phyloP scores from a whole-genome alignment of 495 filamentous ascomycete genomes.

The Aspergillus egyptiacus region DNA sequence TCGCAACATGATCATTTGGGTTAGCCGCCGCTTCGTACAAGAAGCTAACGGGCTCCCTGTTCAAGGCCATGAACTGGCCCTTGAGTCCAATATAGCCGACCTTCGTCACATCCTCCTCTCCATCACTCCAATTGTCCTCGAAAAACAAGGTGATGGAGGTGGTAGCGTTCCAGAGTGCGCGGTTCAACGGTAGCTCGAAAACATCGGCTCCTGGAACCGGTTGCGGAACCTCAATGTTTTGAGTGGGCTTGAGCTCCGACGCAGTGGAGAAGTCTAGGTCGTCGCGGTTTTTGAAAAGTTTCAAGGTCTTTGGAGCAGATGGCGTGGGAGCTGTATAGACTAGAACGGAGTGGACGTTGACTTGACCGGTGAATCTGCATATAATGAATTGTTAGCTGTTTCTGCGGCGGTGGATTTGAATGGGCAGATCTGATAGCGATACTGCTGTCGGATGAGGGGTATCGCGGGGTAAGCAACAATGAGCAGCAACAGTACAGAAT shows the following conservation, averaged over 20 bases:
- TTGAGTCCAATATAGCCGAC: constrained; percentile 86
- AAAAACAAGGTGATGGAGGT: constrained; percentile 77
- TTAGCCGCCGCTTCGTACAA: constrained; percentile 93
- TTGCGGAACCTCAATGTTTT: constrained; percentile 71
- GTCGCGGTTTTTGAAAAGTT: constrained; percentile 77
- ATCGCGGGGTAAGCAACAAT: constrained; percentile 15
- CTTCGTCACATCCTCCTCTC: constrained; percentile 69
- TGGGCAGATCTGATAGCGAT: constrained; percentile 8
- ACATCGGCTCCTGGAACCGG: constrained; percentile 59
- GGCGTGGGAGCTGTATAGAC: constrained; percentile 65
- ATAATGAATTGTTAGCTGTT: background rate
- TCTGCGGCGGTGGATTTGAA: background rate
- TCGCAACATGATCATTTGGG: constrained; percentile 69
- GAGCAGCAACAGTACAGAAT: background rate
- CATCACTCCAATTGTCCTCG: constrained; percentile 56
- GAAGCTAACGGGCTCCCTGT: constrained; percentile 74
- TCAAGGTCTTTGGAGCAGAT: constrained; percentile 74
- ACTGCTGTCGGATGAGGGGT: background rate
- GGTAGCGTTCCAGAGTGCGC: constrained; percentile 81
- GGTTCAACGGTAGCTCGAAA: constrained; percentile 76
- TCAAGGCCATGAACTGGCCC: constrained; percentile 83
- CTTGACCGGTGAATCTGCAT: constrained; percentile 80
- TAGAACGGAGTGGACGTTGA: constrained; percentile 84
- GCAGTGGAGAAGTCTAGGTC: constrained; percentile 79
- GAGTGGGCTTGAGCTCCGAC: constrained; percentile 62